phyloP scores from a whole-genome alignment of 495 filamentous ascomycete species.

The Astrothelium macrocarpum region DNA sequence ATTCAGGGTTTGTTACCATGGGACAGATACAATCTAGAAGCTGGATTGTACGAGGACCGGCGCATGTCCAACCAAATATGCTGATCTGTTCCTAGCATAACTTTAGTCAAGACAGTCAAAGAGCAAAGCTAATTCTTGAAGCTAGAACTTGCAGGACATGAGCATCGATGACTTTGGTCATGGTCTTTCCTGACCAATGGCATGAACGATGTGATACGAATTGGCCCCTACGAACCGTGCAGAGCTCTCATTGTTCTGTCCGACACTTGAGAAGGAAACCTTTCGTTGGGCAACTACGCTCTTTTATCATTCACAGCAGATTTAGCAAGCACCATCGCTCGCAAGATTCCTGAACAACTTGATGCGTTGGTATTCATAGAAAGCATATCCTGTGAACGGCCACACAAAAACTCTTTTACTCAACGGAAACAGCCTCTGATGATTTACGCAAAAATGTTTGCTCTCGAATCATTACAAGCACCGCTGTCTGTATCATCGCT shows the following conservation, averaged over 20 bases:
- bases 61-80: background rate
- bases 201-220: background rate
- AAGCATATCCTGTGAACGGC: background rate
- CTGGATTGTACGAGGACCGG: background rate
- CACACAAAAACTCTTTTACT: background rate
- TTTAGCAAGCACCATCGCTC: background rate
- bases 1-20: background rate
- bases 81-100: background rate
- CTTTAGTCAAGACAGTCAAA: background rate
- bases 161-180: background rate
- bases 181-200: background rate
- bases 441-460: background rate
- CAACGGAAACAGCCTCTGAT: background rate
- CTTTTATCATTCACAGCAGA: background rate
- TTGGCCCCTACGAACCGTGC: background rate
- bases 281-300: background rate
- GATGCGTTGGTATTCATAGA: background rate
- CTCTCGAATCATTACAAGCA: background rate
- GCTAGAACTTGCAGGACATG: background rate
- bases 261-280: background rate
- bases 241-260: background rate
- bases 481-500: background rate
- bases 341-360: background rate
- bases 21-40: background rate
- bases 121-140: background rate